Base-by-base conservation (phyloP, 2,329 filamentous ascomycete species). In the Fusarium buharicum region DNA sequence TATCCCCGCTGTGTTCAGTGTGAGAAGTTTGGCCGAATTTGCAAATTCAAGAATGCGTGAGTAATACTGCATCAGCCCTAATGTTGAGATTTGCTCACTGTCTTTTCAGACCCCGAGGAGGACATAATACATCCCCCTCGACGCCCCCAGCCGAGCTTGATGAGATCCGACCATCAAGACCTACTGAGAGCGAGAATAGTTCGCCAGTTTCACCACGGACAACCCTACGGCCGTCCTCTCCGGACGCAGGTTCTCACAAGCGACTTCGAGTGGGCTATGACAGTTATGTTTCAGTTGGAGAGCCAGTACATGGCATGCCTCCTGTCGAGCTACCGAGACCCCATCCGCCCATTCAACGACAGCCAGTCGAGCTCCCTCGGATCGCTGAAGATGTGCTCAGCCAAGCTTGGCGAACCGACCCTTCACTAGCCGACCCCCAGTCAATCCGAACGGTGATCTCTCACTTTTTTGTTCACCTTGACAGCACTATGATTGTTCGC, bases 1-100 rank as follows among this genome's bases (percentile, higher is more conserved):
- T 90, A 87, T 64, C 91, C 91, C 34, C 92, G 92, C 67, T 97
- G 93, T 70, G 86, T 93, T 50, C 93, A 97, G 77, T 97, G 93
- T 74, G 90, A 95, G 73, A 97, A 96, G 78, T 94, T 94, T 72
- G 92, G 93, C 52, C 85, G 92, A 43, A 82, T 90, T 16, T 97
- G 93, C 84, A 89, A 89, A 76, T 93, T 92, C 72, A 91, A 92
- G 77, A 91, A 90, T 77, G 91, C 91, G 90, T 94, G 79, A 86
- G 89, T 88, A 48, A n/a, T 20, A 22, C 28, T 44, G 36, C 52
- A 64, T 13, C 64, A 9, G 4, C 28, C 37, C 43, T 56, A 12
- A 27, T n/a, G 10, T 10, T 38, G 4, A 24, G n/a, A 11, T 43
- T 55, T 50, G 33, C 53, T 55, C 22, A 62, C 55, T n/a, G 46